These are phyloP conservation scores for Xylaria sp. DNA, from an alignment of 2,329 filamentous ascomycete genomes.

Conservation along the genomic window DNA sequence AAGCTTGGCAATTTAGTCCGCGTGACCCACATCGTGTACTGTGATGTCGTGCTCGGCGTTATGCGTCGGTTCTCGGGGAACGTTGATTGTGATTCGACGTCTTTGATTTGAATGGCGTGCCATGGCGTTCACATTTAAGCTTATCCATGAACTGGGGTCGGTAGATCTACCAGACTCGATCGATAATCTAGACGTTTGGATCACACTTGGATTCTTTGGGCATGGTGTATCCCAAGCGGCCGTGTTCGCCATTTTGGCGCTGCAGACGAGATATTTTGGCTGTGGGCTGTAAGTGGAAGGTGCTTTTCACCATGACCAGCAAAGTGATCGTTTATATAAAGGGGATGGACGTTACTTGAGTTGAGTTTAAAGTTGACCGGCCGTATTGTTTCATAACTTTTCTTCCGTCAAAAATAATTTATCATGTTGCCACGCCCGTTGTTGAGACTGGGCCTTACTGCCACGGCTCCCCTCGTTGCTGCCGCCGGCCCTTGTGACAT, in stretches of 20 bases:
- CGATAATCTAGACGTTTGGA: background rate
- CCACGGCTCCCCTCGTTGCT: background rate
- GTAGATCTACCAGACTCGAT: background rate
- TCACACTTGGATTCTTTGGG: background rate
- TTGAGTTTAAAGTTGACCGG: background rate
- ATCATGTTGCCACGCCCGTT: background rate
- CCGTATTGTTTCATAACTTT: background rate
- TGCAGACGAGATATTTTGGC: background rate
- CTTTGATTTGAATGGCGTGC: background rate
- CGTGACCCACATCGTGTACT: constrained; percentile 2
- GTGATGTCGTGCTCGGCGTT: constrained; percentile 17
- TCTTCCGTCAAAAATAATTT: background rate
- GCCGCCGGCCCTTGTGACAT: constrained; percentile 63
- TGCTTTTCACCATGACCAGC: background rate
- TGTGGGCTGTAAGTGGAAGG: background rate
- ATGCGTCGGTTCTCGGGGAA: constrained; percentile 12
- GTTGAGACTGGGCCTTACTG: background rate
- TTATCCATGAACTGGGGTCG: background rate
- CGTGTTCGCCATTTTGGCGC: constrained; percentile 1
- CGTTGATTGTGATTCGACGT: constrained; percentile 1
- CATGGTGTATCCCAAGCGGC: background rate
- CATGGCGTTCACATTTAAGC: background rate
- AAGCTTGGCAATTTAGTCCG: background rate
- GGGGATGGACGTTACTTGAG: background rate
- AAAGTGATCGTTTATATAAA: constrained; percentile 1